Conservation (phyloP, 768 basidiomycete genomes). For the Pleurotus ostreatus region DNA sequence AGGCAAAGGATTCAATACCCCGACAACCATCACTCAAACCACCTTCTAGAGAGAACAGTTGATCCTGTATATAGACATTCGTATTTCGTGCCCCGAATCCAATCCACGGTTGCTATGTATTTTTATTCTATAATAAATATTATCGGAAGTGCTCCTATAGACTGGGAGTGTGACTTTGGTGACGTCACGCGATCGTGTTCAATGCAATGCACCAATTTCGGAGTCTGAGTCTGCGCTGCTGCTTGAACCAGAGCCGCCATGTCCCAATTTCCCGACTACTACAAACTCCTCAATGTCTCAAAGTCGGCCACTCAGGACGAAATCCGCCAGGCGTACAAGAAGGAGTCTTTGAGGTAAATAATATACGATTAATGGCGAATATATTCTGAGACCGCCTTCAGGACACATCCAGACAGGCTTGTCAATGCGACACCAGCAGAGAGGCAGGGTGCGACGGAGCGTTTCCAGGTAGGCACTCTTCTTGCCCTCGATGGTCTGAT, state of each 20-base stretch:
- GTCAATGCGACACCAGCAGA: constrained; percentile 66
- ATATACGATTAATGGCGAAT: no score
- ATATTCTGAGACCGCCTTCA: constrained; percentile 23
- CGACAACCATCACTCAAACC: constrained; percentile 19
- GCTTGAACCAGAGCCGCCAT: constrained; percentile 32
- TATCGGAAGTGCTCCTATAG: not conserved
- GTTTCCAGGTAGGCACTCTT: constrained; percentile 61
- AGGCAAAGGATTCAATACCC: constrained; percentile 11
- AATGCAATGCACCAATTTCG: not conserved
- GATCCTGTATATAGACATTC: constrained; percentile 33
- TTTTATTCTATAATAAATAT: constrained; percentile 7
- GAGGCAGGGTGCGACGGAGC: constrained; percentile 72
- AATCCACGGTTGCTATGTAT: not conserved
- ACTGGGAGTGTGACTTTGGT: not conserved
- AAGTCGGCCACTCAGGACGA: constrained; percentile 65
- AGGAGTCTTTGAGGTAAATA: constrained; percentile 61
- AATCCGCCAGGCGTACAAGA: constrained; percentile 73
- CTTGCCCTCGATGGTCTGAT: not conserved
- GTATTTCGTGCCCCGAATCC: not conserved
- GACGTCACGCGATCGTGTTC: constrained; percentile 12
- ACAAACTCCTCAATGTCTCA: constrained; percentile 54
- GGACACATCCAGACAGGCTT: constrained; percentile 88
- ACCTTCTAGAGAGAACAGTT: constrained; percentile 33
- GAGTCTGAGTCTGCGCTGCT: not conserved
- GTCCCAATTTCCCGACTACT: constrained; percentile 81